Base-by-base conservation (phyloP, 495 filamentous ascomycete species). In the Oidiodendron maius region DNA sequence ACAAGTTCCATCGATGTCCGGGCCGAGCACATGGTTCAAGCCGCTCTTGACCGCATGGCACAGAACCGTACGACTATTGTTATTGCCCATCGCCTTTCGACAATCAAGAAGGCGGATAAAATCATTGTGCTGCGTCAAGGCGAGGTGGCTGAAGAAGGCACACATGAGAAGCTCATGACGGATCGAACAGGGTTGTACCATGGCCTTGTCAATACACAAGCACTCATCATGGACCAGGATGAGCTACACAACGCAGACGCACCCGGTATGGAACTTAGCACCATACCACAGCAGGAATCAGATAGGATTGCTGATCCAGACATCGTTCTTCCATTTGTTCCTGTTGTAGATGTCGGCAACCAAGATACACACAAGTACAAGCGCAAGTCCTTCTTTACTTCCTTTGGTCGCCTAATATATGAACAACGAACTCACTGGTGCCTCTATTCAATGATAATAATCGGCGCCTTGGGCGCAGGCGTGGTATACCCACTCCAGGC, bases 1-100 rank as follows among this genome's bases (percentile, higher is more conserved):
- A 91, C 87, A 3, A 78, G 72, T 44, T 78, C 81, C 12, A 65
- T 90, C 30, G 87, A 91, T 52, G 78, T 82, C 6, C 74, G 84
- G 61, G 77, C 73, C 11, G 86, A 91, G 64, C 72, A 71, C 52
- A 63, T 83, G 21, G 71, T 91, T 15, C 84, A 89, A 61, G 69
- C 72, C 23, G 83, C 82, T 3, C 70, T 90, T 75, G 18, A 74
- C 64, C 20, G 76, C 72, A 36, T 75, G 71, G 0, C 74, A 84
- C 44, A 70, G 71, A 20, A 80, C 84, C 54, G 66, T 80, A 40
- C 79, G 3, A 82, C 76, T 0, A 61, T 88, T 4, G 75, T 81
- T 1, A 72, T 86, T 32, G 75, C 75, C 17, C 65, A 85, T 60
- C 60, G 76, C 6, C 60, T 84, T 2, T 68, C 78, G 0, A 84